Evolutionary conservation across 495 filamentous ascomycete genomes (phyloP), one percentile per base, ranked within the genome.

Genomic region (Aspergillus saccharolyticus): DNA sequence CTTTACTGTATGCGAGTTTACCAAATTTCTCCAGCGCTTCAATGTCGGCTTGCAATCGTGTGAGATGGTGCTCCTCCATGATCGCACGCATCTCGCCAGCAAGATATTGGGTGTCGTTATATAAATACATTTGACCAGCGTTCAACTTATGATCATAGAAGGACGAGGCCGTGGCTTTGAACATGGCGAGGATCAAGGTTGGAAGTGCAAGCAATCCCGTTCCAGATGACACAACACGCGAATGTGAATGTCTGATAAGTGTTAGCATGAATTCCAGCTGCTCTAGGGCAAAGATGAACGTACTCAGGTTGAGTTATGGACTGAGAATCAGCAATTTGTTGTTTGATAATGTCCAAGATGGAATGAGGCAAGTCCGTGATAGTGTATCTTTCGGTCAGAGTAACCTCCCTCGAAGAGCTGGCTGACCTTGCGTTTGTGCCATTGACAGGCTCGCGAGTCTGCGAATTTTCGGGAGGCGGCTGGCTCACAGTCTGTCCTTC

Each of bases 21-120:
- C 87, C 92, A 63, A 96, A 95, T 42, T 74, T 82, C 58, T 88
- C 85, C 12, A 97, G 78, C 3, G 83, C 78, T 46, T 84, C 81
- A 51, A 91, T 79, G 64, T 96, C 91, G 21, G 80, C 72, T 22
- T 87, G 81, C 1, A 96, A 59, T 76, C 83, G 59, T 83, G 79
- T 69, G 19, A 76, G 72, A 18, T 67, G 61, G 52, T 76, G 70
- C n/a, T 83, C 67, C 10, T 74, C 66, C 0, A 77, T 62, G 45
- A 90, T 76, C 14, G 82, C 71, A n/a, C 77, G 74, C n/a, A 97
- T 80, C 30, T 80, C 76, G 53, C 89, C 85, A 0, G 89, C 80
- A 2, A 98, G 80, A 63, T 90, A 92, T 22, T 82, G 75, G 49
- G 88, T 84, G 67, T 99, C 94, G 63, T 99, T 97, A 70, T 97